Percentiles rank a stretch among this genome's conserved stretches.
Evolutionary conservation across 179 eudicot species (phyloP).

Genomic region (Kewa caespitosa): DNA sequence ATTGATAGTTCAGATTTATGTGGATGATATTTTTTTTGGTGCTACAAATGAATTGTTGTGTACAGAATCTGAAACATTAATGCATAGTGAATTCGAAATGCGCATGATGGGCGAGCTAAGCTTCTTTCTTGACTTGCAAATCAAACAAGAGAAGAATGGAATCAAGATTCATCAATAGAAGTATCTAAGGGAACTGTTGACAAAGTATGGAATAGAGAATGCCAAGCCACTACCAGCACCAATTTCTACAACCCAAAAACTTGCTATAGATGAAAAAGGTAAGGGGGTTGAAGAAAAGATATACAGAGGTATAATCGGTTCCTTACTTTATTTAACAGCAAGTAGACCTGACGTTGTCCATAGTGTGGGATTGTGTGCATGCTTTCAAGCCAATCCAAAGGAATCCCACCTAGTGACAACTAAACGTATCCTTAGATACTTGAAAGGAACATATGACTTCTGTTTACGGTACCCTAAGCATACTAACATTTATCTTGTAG

Average conservation of each 20-base stretch:
- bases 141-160: not conserved
- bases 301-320: not conserved
- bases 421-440: not conserved
- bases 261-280: not conserved
- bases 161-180: not conserved
- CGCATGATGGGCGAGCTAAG: slow-evolving; percentile 18
- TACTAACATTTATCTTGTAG: not conserved
- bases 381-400: not conserved
- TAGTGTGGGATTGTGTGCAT: not conserved
- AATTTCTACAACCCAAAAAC: not conserved
- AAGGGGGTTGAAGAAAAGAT: not conserved
- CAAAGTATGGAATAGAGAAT: not conserved
- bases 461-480: not conserved
- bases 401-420: not conserved
- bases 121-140: slow-evolving; percentile 8
- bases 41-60: slow-evolving; percentile 5
- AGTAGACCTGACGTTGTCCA: not conserved
- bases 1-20: not conserved
- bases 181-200: not conserved
- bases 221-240: not conserved
- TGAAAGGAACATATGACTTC: not conserved
- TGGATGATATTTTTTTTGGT: slow-evolving; percentile 17
- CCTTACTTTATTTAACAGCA: not conserved
- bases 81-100: slow-evolving; percentile 10
- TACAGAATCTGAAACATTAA: not conserved